Base-by-base conservation (phyloP, 208 protist genomes). In the Trypanosoma conorhini region DNA sequence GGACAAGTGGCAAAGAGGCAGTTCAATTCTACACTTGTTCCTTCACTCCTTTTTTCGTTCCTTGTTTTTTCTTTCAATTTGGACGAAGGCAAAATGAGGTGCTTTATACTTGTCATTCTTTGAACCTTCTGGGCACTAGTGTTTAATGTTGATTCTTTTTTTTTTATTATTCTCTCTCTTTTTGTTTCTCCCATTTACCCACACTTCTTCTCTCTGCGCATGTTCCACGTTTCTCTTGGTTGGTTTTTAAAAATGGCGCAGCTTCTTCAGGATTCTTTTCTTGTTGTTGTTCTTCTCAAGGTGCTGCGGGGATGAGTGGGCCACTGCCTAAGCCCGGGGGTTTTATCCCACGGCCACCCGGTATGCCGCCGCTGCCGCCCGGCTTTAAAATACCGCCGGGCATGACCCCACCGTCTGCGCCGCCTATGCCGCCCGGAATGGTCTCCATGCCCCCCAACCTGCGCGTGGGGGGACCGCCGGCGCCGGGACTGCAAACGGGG, bases 341-440 rank as follows among this genome's bases (percentile, higher is more conserved):
- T 24, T 70, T 60, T 46, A 61, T 46, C 17, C 57, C 56, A 17
- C 64, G 66, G 30, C 68, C 59, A 17, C 67, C 52, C 0, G 59
- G 31, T 38, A 76, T 76, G 65, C 73, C 73, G 31, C 73, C 73
- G 35, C 31, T 78, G 33, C 73, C 73, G 10, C 73, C 73, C 8
- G 81, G 80, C 10, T 81, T 86, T 65, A 76, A 76, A 65, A 22
- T 72, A 42, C 72, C 66, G 10, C 65, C 64, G 1, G 66, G 64
- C 40, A 52, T 52, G 7, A 13, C 52, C 3, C 35, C 50, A 28
- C 57, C 44, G 22, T 24, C 42, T 2, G 33, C 38, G 55, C 63
- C 71, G 28, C 64, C 58, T 3, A 60, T 59, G 33, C 71, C 56
- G 22, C 63, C 71, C 1, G 51, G 63, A n/a, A n/a, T 51, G 7